phyloP scores from a whole-genome alignment of 495 filamentous ascomycete species.

The Talaromyces adpressus region DNA sequence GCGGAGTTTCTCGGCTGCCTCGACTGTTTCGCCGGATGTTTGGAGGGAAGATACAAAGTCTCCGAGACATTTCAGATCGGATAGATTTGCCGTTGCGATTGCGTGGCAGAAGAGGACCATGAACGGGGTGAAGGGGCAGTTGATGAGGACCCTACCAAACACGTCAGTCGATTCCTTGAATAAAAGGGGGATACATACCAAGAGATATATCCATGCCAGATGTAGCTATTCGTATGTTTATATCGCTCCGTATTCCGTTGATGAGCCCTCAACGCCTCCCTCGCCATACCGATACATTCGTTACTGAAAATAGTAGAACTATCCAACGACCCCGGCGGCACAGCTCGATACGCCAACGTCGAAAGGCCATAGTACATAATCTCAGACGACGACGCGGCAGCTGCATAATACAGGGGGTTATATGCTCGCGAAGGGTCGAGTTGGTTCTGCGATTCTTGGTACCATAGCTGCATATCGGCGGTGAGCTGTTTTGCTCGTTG shows the following conservation, averaged over 20 bases:
- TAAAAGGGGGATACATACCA: constrained; percentile 37
- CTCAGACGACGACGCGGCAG: constrained; percentile 36
- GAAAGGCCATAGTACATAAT: constrained; percentile 18
- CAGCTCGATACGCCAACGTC: constrained; percentile 56
- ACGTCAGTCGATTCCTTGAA: neutral
- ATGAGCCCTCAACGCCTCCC: constrained; percentile 46
- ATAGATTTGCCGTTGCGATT: constrained; percentile 32
- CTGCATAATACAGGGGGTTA: constrained; percentile 5
- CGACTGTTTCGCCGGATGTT: constrained; percentile 41
- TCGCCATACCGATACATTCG: constrained; percentile 55
- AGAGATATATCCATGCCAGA: constrained; percentile 53
- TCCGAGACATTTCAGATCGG: constrained; percentile 45
- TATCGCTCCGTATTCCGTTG: constrained; percentile 42
- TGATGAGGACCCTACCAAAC: constrained; percentile 49
- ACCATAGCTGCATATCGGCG: constrained; percentile 21
- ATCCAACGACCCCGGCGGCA: constrained; percentile 35
- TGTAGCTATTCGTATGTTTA: constrained; percentile 32
- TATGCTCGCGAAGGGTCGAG: constrained; percentile 7
- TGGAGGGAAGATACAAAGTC: constrained; percentile 52
- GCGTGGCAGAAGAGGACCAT: constrained; percentile 66
- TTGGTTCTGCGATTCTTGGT: constrained; percentile 5
- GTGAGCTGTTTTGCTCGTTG: constrained; percentile 26
- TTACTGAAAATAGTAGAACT: constrained; percentile 42
- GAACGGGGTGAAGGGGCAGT: constrained; percentile 61
- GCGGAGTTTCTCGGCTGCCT: constrained; percentile 51